A percentile compares a stretch with the other conserved stretches of the same genome.
These are phyloP conservation scores for Paramyrothecium sp. DNA, from an alignment of 2,329 filamentous ascomycete species.

Conservation along the genomic window DNA sequence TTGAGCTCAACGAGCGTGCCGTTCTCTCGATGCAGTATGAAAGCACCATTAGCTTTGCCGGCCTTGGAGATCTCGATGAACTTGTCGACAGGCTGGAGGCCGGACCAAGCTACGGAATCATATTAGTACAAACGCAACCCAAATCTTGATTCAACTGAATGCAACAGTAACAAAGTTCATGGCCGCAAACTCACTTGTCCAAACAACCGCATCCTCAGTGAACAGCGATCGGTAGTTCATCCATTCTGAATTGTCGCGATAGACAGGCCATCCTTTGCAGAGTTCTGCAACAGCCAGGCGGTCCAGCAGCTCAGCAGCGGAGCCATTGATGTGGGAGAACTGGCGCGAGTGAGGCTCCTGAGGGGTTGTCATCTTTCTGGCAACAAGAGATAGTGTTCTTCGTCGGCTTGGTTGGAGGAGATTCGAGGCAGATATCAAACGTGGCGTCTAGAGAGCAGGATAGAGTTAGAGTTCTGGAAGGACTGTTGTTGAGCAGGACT, in stretches of 20 bases:
- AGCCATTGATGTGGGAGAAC: constrained; percentile 36
- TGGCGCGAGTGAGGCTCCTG: background rate
- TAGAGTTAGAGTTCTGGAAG: no score
- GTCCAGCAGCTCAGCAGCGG: constrained; percentile 36
- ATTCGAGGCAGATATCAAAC: no score
- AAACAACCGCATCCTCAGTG: constrained; percentile 43
- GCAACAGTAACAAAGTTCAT: background rate
- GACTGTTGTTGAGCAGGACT: no score
- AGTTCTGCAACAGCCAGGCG: constrained; percentile 46
- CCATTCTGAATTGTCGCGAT: constrained; percentile 53
- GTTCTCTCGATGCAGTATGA: constrained; percentile 57
- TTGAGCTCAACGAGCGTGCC: constrained; percentile 45
- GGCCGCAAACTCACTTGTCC: constrained; percentile 43
- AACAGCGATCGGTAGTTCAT: constrained; percentile 50
- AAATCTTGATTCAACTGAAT: background rate
- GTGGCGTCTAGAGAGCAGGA: no score
- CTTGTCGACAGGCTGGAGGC: constrained; percentile 18
- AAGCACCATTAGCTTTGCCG: constrained; percentile 49
- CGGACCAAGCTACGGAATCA: constrained; percentile 41
- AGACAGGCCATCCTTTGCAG: constrained; percentile 54
- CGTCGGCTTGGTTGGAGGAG: background rate
- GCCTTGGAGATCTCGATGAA: constrained; percentile 39
- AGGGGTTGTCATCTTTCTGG: background rate
- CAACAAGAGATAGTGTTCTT: background rate
- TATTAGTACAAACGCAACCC: background rate